A percentile compares a stretch with the other conserved stretches of the same genome.
Evolutionary conservation across 805 yeast genomes (phyloP).

Genomic region (Nakazawaea pomicola): DNA sequence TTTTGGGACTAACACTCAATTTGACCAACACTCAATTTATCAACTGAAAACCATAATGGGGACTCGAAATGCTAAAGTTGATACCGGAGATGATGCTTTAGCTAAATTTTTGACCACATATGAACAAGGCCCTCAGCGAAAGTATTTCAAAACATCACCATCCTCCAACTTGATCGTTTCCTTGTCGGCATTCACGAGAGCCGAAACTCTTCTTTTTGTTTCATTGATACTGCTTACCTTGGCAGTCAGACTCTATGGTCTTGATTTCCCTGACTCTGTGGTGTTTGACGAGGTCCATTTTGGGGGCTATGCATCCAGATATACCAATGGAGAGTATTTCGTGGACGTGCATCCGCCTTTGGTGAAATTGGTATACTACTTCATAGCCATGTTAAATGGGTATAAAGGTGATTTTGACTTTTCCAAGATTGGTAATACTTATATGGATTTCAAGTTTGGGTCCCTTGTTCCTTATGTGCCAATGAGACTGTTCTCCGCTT

Average conservation of each 20-base stretch:
- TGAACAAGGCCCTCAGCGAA: constrained; percentile 27
- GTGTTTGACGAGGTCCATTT: constrained; percentile 46
- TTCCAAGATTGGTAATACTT: constrained; percentile 39
- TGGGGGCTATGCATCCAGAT: constrained; percentile 34
- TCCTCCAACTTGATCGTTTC: constrained; percentile 16
- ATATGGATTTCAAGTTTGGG: constrained; percentile 22
- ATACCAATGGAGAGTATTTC: constrained; percentile 55
- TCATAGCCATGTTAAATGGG: constrained; percentile 46
- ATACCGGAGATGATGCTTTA: neutral
- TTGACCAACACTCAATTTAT: no score
- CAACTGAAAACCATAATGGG: no score
- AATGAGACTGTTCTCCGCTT: constrained; percentile 53
- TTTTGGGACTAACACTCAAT: no score
- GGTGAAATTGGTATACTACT: constrained; percentile 53
- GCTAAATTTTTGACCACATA: constrained; percentile 21
- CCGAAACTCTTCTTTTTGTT: constrained; percentile 22
- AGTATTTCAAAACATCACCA: constrained; percentile 25
- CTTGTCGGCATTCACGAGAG: constrained; percentile 13
- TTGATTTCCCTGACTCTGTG: constrained; percentile 33
- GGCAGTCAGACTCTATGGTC: constrained; percentile 26
- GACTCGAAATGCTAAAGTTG: no score
- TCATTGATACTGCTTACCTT: constrained; percentile 22
- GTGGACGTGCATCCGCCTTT: constrained; percentile 74
- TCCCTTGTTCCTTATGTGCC: constrained; percentile 41
- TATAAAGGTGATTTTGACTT: constrained; percentile 44